Base-by-base conservation (phyloP, 345 rosid genomes). In the Gossypium thurberi region DNA sequence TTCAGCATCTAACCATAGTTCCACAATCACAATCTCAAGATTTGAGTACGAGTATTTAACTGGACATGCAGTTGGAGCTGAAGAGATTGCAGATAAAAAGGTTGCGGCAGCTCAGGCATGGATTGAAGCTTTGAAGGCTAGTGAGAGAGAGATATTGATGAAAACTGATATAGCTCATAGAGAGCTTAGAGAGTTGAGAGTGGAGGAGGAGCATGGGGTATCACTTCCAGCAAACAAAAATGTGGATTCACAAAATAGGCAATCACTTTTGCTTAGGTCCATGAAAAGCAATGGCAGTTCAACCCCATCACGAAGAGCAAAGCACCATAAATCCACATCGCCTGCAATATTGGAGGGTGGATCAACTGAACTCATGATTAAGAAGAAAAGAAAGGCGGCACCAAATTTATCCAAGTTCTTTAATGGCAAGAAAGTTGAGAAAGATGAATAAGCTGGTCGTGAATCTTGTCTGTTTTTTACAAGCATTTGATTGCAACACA, bases 21-120 rank as follows among this genome's bases (percentile, higher is more conserved):
- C 88, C 65, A 77, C 82, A 0, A 87, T 91, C 53, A 82, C 87
- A 12, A 82, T 92, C 71, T 88, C 97, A 0, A 87, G 89, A 76
- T 95, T 88, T 8, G 99, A 95, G 79, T 89, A 86, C 0, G 94
- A 92, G 48, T 95, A 90, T 80, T 78, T 92, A 74, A 89, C 76
- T 3, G 92, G 92, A 69, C 81, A 84, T 43, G 94, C 94, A 26
- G 76, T 62, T 17, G 73, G 75, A 33, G 98, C 98, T 0, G 89
- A 89, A 72, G 98, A 92, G 70, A 83, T 87, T 3, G 99, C 98
- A 2, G 92, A 90, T 74, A 89, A 86, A 80, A 95, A 95, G 82
- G 90, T 92, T 43, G 94, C 88, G 10, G 97, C 99, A 2, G 92
- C 98, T 53, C 86, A 85, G 84, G 94, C 99, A 6, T 95, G 99